These are phyloP conservation scores for Rhizophagus sp. DNA, from an alignment of 192 early-diverging fungal species.

Conservation along the genomic window DNA sequence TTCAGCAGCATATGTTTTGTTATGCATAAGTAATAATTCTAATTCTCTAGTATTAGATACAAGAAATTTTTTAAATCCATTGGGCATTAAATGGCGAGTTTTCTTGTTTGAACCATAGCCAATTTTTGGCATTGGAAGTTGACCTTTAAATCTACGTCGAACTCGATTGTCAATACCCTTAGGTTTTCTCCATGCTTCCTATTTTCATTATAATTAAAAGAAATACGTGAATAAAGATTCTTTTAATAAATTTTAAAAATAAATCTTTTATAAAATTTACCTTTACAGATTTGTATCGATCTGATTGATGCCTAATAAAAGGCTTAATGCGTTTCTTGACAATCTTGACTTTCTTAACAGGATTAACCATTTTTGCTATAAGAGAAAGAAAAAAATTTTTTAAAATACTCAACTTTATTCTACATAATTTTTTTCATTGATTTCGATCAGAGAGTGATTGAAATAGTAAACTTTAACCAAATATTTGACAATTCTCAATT, in stretches of 20 bases:
- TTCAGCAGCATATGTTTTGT: conserved; percentile 98
- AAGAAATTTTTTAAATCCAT: conserved; percentile 99
- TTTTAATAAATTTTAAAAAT: not conserved
- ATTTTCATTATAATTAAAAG: conserved; percentile 22
- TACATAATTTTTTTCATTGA: too few relatives aligned
- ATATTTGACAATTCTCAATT: too few relatives aligned
- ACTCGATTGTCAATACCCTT: conserved; percentile 99
- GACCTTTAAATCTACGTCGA: conserved; percentile 97
- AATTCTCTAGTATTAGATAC: conserved; percentile 91
- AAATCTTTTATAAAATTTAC: conserved; percentile 46
- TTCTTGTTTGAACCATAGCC: conserved; percentile 98
- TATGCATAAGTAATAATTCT: conserved; percentile 98
- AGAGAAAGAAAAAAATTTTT: not conserved
- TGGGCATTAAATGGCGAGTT: conserved; percentile 95
- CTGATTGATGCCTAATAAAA: conserved; percentile 97
- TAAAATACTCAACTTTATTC: too few relatives aligned
- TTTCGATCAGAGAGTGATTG: too few relatives aligned
- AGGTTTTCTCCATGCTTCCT: conserved; percentile 99
- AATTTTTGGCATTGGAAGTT: conserved; percentile 98
- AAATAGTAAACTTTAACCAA: too few relatives aligned
- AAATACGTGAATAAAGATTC: not conserved
- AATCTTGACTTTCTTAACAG: conserved; percentile 91
- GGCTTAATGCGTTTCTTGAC: conserved; percentile 99
- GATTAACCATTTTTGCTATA: conserved; percentile 82
- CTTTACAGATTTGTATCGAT: conserved; percentile 95